Percentiles rank a stretch among this genome's conserved stretches.
These are phyloP conservation scores for Ophiostoma tasmaniense DNA, from an alignment of 2,329 filamentous ascomycete genomes.

Conservation along the genomic window DNA sequence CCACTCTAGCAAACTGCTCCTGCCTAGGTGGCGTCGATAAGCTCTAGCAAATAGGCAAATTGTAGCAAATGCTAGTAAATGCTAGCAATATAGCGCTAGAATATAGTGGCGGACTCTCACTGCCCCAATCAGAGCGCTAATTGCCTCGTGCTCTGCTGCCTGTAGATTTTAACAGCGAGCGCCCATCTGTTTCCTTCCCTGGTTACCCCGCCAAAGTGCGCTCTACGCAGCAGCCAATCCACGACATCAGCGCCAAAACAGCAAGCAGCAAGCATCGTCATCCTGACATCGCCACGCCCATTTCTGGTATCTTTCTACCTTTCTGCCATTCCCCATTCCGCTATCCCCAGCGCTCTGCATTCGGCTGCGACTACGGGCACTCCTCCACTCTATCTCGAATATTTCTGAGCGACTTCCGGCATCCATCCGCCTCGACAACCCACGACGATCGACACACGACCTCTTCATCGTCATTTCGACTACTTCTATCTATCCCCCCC, in stretches of 20 bases:
- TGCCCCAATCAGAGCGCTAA: background rate
- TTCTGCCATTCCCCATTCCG: background rate
- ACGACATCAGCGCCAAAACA: constrained; percentile 2
- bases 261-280: constrained; percentile 7
- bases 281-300: background rate
- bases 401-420: background rate
- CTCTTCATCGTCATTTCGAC: background rate
- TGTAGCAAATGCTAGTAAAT: background rate
- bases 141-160: background rate
- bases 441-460: background rate
- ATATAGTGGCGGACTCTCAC: constrained; percentile 6
- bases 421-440: background rate
- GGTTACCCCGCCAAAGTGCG: constrained; percentile 16
- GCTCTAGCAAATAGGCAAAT: background rate
- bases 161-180: constrained; percentile 2
- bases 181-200: background rate
- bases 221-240: background rate
- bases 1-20: constrained; percentile 3
- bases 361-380: background rate
- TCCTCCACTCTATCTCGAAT: background rate
- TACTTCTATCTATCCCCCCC: constrained; percentile 31
- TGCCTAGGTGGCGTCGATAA: constrained; percentile 4
- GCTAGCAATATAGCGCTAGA: background rate
- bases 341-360: background rate
- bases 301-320: background rate